Percentiles rank a stretch among this genome's conserved stretches.
Evolutionary conservation across 305 asterid genomes (phyloP).

Genomic region (Nicotiana rustica): DNA sequence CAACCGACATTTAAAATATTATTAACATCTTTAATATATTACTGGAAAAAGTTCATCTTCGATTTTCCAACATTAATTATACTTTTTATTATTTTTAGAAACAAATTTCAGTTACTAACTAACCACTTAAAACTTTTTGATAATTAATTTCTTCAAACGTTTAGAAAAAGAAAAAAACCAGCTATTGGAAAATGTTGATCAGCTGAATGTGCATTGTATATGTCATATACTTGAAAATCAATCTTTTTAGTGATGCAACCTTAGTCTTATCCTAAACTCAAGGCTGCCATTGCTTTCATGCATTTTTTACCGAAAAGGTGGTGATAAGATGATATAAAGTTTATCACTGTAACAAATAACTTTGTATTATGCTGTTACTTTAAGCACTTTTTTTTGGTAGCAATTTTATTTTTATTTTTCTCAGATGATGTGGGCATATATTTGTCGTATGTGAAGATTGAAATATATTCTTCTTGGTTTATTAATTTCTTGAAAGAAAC

Average conservation of each 20-base stretch:
- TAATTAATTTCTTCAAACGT: neutral
- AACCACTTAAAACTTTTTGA: neutral
- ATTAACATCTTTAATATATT: neutral
- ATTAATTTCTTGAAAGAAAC: neutral
- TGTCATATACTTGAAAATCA: neutral
- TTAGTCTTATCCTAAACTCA: slow-evolving; percentile 46
- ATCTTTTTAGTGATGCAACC: slow-evolving; percentile 40
- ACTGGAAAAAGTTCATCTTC: neutral
- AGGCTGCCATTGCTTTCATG: slow-evolving; percentile 37
- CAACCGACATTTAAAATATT: neutral
- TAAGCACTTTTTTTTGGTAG: neutral
- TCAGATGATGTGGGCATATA: slow-evolving; percentile 24
- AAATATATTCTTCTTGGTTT: neutral
- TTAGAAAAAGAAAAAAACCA: neutral
- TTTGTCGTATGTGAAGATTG: slow-evolving; percentile 12
- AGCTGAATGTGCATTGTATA: neutral
- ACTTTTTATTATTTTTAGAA: neutral
- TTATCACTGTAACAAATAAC: neutral
- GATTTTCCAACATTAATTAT: neutral
- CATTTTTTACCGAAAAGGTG: slow-evolving; percentile 44
- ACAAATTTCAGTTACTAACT: neutral
- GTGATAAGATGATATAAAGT: slow-evolving; percentile 36
- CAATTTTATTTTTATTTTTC: neutral
- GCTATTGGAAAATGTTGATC: neutral
- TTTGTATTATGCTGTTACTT: slow-evolving; percentile 5